A percentile compares a stretch with the other conserved stretches of the same genome.
phyloP scores from a whole-genome alignment of 2,329 filamentous ascomycete genomes.

The Fusarium sublunatum region DNA sequence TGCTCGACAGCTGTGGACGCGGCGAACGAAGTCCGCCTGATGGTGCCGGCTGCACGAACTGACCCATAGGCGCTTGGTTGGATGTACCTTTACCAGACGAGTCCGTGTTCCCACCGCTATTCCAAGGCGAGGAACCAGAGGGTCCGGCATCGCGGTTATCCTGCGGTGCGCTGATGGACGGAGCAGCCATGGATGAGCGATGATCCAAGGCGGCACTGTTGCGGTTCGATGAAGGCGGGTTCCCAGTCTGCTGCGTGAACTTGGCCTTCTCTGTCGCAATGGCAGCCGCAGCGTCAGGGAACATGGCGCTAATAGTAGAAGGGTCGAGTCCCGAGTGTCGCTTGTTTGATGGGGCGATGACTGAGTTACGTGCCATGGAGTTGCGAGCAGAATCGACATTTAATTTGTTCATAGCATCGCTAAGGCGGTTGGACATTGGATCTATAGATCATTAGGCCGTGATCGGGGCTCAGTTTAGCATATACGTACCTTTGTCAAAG shows the following conservation, averaged over 20 bases:
- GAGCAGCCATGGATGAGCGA: conserved; percentile 77
- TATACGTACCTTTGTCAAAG: conserved; percentile 86
- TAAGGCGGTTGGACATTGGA: conserved; percentile 95
- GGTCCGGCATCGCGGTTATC: conserved; percentile 48
- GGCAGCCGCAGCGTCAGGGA: conserved; percentile 96
- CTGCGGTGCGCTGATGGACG: conserved; percentile 74
- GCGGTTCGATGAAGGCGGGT: conserved; percentile 88
- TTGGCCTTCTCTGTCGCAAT: conserved; percentile 98
- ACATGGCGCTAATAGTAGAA: conserved; percentile 97
- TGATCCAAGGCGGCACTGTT: conserved; percentile 87
- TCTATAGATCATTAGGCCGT: conserved; percentile 65
- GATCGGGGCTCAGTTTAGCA: neutral
- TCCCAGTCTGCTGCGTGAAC: conserved; percentile 94
- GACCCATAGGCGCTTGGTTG: conserved; percentile 88
- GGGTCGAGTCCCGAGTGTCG: conserved; percentile 94
- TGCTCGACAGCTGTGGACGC: conserved; percentile 74
- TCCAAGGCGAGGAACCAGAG: conserved; percentile 77
- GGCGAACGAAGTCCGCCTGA: conserved; percentile 83
- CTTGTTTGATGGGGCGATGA: conserved; percentile 82
- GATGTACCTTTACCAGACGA: conserved; percentile 76
- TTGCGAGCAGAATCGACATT: conserved; percentile 88
- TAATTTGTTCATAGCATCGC: conserved; percentile 95
- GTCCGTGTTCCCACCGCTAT: conserved; percentile 62
- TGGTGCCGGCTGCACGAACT: conserved; percentile 86
- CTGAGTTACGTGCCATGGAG: conserved; percentile 83